These are phyloP conservation scores for Candida sp. DNA, from an alignment of 1,139 yeast species.

Conservation along the genomic window DNA sequence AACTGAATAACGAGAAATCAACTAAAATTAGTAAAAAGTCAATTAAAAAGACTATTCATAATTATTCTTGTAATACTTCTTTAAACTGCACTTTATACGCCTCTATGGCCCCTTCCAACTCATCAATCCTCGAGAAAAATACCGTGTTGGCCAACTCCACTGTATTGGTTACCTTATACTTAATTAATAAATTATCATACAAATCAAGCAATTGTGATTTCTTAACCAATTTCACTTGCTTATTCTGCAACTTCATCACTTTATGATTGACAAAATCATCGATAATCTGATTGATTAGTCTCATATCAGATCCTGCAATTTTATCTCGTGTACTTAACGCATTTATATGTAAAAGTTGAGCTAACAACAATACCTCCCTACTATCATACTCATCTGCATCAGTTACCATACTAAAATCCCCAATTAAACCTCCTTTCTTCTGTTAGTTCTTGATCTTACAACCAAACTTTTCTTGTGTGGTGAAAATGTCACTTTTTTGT, in stretches of 20 bases:
- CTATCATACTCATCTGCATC: slow-evolving; percentile 8
- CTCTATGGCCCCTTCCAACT: slow-evolving; percentile 11
- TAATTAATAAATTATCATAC: slow-evolving; percentile 11
- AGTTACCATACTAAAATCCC: background rate
- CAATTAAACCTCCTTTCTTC: background rate
- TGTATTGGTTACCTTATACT: slow-evolving; percentile 12
- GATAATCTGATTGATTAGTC: slow-evolving; percentile 7
- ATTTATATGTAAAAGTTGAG: slow-evolving; percentile 17
- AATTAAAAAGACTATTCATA: background rate
- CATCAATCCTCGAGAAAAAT: slow-evolving; percentile 15
- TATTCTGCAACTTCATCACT: slow-evolving; percentile 10
- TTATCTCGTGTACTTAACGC: slow-evolving; percentile 8
- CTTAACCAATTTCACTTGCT: slow-evolving; percentile 10
- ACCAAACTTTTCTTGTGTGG: background rate
- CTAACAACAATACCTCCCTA: slow-evolving; percentile 14
- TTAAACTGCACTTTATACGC: slow-evolving; percentile 10
- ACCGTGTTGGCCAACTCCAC: slow-evolving; percentile 17
- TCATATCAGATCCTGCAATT: slow-evolving; percentile 9
- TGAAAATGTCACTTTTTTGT: background rate
- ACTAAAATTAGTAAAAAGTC: too few relatives aligned
- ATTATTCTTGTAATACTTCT: background rate
- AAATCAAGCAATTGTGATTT: slow-evolving; percentile 13
- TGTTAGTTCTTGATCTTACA: background rate
- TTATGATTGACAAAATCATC: slow-evolving; percentile 14
- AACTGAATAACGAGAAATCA: background rate